Base-by-base conservation (phyloP, 2,329 filamentous ascomycete genomes). In the Alternaria postmessia region DNA sequence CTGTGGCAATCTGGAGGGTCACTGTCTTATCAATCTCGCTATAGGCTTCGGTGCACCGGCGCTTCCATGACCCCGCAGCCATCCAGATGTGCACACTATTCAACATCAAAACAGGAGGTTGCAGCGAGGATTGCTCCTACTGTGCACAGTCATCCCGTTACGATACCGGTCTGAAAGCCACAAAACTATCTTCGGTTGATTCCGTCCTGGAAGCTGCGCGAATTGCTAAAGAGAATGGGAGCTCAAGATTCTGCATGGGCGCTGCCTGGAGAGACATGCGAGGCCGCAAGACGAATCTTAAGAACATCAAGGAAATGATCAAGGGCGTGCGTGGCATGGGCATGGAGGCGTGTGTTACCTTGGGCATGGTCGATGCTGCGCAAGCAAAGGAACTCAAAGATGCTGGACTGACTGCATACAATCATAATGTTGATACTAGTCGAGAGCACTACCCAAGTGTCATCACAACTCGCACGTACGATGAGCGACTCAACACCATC, bases 71-170 rank as follows among this genome's bases (percentile, higher is more conserved):
- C 73, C 91, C 93, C 7, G 85, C 89, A 47, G 89, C 92, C 28
- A 92, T 97, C 64, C 93, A 97, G 80, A 90, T 96, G 80, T 97
- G 93, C 82, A 97, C 93, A 0, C 84, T 97, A 59, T 96, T 96
- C 91, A 96, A 96, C 84, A 97, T 97, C 83, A 97, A 97, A 78
- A 96, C 92, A 8, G 93, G 93, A 55, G 93, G 93, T 48, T 97
- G 93, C 81, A 93, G 88, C 69, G 93, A 96, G 79, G 93, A 97
- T 80, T 97, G 93, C 81, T 92, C 90, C 24, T 97, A 97, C 86
- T 96, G 93, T 78, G 91, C 93, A 3, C 93, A 96, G 79, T 94
- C 93, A 5, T 93, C 91, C 6, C 89, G 91, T 26, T 90, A 96
- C 85, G 80, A 84, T 68, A 89, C 93, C 4, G 92, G 92, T 7